A percentile compares a stretch with the other conserved stretches of the same genome.
Conservation (phyloP, 2,329 filamentous ascomycete genomes). For the Fusarium austroafricanum region DNA sequence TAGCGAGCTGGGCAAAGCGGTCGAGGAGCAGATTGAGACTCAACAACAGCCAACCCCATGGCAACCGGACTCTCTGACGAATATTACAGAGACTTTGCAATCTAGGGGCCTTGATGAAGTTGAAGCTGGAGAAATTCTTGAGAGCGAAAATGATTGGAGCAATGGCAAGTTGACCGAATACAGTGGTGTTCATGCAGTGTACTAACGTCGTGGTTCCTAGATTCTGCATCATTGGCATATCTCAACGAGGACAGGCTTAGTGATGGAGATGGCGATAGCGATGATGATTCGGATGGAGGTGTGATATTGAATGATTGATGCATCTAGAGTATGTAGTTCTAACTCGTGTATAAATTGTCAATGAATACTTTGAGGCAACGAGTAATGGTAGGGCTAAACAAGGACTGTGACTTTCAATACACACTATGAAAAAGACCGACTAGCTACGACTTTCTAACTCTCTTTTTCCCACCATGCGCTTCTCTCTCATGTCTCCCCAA, state of each 20-base stretch:
- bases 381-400: neutral
- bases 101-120: neutral
- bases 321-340: neutral
- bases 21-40: slow-evolving; percentile 11
- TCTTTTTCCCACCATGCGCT: slow-evolving; percentile 19
- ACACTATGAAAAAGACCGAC: neutral
- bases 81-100: slow-evolving; percentile 10
- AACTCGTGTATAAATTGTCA: too few species aligned
- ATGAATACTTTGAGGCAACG: neutral
- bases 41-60: neutral
- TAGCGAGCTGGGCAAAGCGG: slow-evolving; percentile 13
- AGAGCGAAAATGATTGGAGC: neutral
- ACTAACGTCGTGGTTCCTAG: neutral
- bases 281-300: slow-evolving; percentile 27
- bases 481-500: slow-evolving; percentile 23
- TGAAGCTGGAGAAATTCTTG: slow-evolving; percentile 4
- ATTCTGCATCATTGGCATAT: slow-evolving; percentile 18
- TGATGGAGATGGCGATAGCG: neutral
- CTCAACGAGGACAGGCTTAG: neutral
- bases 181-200: too few species aligned
- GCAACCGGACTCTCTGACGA: slow-evolving; percentile 35
- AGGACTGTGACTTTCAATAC: neutral
- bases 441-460: neutral
- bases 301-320: neutral
- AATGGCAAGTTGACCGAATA: neutral